Percentiles rank a stretch among this genome's conserved stretches.
These are phyloP conservation scores for Senna tora DNA, from an alignment of 306 rosid species.

Conservation along the genomic window DNA sequence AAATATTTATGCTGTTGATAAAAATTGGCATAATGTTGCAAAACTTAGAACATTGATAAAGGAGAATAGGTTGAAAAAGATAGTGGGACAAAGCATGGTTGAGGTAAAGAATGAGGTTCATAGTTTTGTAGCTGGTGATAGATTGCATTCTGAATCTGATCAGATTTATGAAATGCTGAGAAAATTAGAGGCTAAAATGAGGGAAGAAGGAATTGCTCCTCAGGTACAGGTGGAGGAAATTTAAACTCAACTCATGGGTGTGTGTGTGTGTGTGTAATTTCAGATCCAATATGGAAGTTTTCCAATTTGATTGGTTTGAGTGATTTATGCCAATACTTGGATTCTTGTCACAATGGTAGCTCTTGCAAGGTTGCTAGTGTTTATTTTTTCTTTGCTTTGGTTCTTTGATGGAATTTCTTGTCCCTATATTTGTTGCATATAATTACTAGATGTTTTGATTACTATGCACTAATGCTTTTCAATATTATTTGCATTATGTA, in stretches of 20 bases:
- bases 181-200: conserved; percentile 57
- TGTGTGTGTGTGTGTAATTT: neutral
- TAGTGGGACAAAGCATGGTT: conserved; percentile 58
- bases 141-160: conserved; percentile 49
- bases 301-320: neutral
- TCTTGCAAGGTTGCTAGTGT: neutral
- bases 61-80: conserved; percentile 67
- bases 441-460: too few species aligned
- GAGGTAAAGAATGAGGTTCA: conserved; percentile 52
- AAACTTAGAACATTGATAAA: conserved; percentile 59
- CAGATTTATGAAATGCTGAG: conserved; percentile 55
- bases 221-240: conserved; percentile 20
- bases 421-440: neutral
- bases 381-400: neutral
- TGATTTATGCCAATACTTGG: too few species aligned
- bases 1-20: conserved; percentile 64
- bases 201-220: conserved; percentile 49
- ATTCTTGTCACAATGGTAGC: neutral
- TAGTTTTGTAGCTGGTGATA: conserved; percentile 61
- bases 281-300: neutral
- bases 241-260: conserved; percentile 3
- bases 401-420: neutral
- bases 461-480: neutral
- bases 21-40: conserved; percentile 67
- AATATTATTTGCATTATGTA: too few species aligned